These are phyloP conservation scores for Piromyces sp. DNA, from an alignment of 192 early-diverging fungal species.

Conservation along the genomic window DNA sequence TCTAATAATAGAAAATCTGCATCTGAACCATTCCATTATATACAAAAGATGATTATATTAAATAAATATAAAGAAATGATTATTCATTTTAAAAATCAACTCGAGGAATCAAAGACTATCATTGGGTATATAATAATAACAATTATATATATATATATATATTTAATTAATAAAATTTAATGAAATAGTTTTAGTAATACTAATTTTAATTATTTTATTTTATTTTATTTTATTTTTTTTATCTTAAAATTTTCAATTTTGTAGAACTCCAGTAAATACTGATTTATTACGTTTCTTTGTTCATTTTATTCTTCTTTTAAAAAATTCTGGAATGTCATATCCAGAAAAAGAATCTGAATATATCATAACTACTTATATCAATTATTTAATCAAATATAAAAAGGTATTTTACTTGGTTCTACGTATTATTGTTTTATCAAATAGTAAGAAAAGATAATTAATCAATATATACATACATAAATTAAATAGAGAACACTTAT, in stretches of 20 bases:
- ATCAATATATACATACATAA: neutral
- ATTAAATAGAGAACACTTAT: neutral
- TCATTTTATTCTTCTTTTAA: neutral
- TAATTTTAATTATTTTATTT: too few species aligned
- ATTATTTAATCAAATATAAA: neutral
- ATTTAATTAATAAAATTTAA: too few species aligned
- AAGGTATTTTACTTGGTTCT: too few species aligned
- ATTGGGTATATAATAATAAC: neutral
- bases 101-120: neutral
- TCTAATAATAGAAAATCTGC: neutral
- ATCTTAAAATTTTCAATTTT: neutral
- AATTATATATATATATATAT: neutral
- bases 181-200: too few species aligned
- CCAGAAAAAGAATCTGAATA: neutral
- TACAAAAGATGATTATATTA: neutral
- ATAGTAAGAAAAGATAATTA: too few species aligned
- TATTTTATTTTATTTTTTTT: too few species aligned
- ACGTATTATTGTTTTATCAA: too few species aligned
- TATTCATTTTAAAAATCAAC: neutral
- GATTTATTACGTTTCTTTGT: neutral
- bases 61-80: neutral
- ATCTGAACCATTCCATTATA: neutral
- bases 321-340: neutral
- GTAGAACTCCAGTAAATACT: neutral
- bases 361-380: neutral